Evolutionary conservation across 805 yeast genomes (phyloP).

Genomic region (Candida coquimbonensis): DNA sequence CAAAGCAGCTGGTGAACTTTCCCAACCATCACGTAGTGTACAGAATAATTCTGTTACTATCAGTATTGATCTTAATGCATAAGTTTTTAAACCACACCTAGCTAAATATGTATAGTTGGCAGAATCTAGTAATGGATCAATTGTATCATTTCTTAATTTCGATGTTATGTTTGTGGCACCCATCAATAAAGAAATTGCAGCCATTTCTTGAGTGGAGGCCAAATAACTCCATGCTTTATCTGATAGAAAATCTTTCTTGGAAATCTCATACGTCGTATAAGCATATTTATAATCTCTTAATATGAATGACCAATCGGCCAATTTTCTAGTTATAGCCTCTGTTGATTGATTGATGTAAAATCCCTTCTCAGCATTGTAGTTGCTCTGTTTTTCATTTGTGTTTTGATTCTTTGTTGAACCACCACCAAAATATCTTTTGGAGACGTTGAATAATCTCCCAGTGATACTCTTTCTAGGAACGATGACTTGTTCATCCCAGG

Average conservation of each 20-base stretch:
- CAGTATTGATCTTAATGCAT: slow-evolving; percentile 61
- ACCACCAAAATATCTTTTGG: slow-evolving; percentile 44
- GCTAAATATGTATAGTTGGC: slow-evolving; percentile 70
- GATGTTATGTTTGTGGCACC: slow-evolving; percentile 39
- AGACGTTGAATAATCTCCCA: slow-evolving; percentile 63
- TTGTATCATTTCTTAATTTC: slow-evolving; percentile 35
- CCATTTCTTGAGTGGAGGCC: slow-evolving; percentile 87
- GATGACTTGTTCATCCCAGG: slow-evolving; percentile 81
- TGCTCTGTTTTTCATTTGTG: slow-evolving; percentile 20
- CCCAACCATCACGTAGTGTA: slow-evolving; percentile 34
- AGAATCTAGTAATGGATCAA: slow-evolving; percentile 49
- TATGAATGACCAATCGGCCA: slow-evolving; percentile 92
- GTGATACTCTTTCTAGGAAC: slow-evolving; percentile 72
- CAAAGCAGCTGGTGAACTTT: slow-evolving; percentile 35
- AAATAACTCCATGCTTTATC: slow-evolving; percentile 77
- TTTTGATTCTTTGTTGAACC: slow-evolving; percentile 15
- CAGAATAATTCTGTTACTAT: slow-evolving; percentile 64
- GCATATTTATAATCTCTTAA: slow-evolving; percentile 84
- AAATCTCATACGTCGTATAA: slow-evolving; percentile 72
- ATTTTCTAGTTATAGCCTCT: slow-evolving; percentile 69
- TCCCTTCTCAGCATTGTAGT: slow-evolving; percentile 45
- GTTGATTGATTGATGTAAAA: slow-evolving; percentile 55
- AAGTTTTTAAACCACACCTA: slow-evolving; percentile 60
- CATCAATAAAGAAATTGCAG: slow-evolving; percentile 64
- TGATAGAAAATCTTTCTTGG: slow-evolving; percentile 67